Percentiles rank a stretch among this genome's conserved stretches.
Conservation (phyloP, 2,329 filamentous ascomycete genomes). For the Talaromyces sp. region DNA sequence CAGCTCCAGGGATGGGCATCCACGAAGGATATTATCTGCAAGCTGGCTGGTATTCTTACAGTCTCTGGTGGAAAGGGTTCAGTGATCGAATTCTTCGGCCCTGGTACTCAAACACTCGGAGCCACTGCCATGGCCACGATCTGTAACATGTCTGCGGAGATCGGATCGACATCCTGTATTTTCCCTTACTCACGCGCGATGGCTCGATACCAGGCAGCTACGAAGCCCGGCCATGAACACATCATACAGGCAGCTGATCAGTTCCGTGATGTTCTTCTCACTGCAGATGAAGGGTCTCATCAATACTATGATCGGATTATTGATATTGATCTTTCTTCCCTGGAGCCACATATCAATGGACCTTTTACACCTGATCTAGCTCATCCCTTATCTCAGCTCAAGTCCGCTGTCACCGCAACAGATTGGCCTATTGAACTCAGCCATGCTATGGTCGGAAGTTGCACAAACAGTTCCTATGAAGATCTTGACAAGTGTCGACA, state of each 20-base stretch:
- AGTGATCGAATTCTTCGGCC: conserved; percentile 60
- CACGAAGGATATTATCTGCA: conserved; percentile 92
- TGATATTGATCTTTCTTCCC: conserved; percentile 85
- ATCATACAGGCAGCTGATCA: conserved; percentile 63
- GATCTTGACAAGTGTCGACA: conserved; percentile 73
- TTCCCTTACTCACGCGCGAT: conserved; percentile 97
- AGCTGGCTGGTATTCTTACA: conserved; percentile 90
- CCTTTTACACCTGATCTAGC: conserved; percentile 96
- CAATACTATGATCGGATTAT: conserved; percentile 79
- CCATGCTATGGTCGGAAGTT: conserved; percentile 92
- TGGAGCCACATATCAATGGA: conserved; percentile 96
- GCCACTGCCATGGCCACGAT: conserved; percentile 85
- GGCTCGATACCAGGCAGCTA: conserved; percentile 88
- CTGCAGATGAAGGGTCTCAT: conserved; percentile 84
- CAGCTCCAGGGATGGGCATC: conserved; percentile 79
- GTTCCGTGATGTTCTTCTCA: conserved; percentile 56
- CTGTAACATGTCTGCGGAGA: conserved; percentile 64
- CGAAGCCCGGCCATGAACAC: conserved; percentile 82
- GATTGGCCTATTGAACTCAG: conserved; percentile 92
- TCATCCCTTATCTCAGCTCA: conserved; percentile 94
- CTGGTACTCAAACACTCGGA: conserved; percentile 70
- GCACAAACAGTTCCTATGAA: conserved; percentile 83
- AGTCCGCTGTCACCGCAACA: conserved; percentile 83
- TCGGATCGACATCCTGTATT: conserved; percentile 75
- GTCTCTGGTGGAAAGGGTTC: conserved; percentile 94